These are phyloP conservation scores for Populus hybrid DNA, from an alignment of 441 rosid species.

Conservation along the genomic window DNA sequence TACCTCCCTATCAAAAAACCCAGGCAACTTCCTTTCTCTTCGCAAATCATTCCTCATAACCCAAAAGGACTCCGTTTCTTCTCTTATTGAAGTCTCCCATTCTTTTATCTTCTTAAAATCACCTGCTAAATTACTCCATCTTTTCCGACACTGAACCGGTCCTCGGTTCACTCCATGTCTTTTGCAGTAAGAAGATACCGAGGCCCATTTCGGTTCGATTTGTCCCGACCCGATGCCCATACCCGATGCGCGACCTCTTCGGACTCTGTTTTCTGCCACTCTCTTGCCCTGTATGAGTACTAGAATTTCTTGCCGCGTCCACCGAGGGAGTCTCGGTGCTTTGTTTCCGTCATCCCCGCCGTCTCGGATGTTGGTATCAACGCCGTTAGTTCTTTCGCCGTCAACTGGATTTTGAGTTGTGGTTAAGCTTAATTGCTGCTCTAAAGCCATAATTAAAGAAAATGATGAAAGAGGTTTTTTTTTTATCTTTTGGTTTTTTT, in stretches of 20 bases:
- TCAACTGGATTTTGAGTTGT: slow-evolving; percentile 39
- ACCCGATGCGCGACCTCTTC: slow-evolving; percentile 69
- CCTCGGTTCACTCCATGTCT: slow-evolving; percentile 93
- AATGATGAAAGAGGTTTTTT: background rate
- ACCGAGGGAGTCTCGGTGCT: slow-evolving; percentile 85
- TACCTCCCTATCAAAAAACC: slow-evolving; percentile 90
- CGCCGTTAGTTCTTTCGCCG: slow-evolving; percentile 50
- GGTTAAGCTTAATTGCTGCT: slow-evolving; percentile 44
- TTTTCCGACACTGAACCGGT: slow-evolving; percentile 95
- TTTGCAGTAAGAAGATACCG: slow-evolving; percentile 86
- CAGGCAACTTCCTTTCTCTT: slow-evolving; percentile 85
- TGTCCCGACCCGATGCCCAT: slow-evolving; percentile 68
- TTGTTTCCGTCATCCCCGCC: slow-evolving; percentile 62
- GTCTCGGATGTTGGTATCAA: slow-evolving; percentile 30
- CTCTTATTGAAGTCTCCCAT: slow-evolving; percentile 72
- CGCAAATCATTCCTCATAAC: slow-evolving; percentile 89
- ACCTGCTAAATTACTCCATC: slow-evolving; percentile 96
- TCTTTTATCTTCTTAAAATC: slow-evolving; percentile 92
- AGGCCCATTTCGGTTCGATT: slow-evolving; percentile 90
- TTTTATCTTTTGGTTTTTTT: background rate
- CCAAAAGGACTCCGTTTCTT: slow-evolving; percentile 90
- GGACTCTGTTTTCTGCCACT: slow-evolving; percentile 79
- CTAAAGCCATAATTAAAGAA: slow-evolving; percentile 44
- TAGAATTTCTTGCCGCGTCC: slow-evolving; percentile 95
- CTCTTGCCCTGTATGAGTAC: slow-evolving; percentile 92